Percentiles rank a stretch among this genome's conserved stretches.
Conservation (phyloP, 1,139 yeast species). For the Taphrina pruni region DNA sequence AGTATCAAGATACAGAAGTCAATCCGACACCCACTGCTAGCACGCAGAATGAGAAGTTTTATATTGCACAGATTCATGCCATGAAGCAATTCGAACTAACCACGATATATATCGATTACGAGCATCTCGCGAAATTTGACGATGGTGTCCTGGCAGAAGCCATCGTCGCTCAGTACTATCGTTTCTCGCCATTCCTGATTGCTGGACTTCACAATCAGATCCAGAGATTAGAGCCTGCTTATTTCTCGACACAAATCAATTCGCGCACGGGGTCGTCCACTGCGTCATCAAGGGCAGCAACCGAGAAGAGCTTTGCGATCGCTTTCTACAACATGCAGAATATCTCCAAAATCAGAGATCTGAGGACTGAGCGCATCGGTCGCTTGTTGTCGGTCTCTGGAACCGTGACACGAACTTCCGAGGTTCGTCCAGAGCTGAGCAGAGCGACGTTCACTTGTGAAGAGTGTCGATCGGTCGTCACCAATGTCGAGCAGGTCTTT, state of each 20-base stretch:
- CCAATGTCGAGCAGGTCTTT: slow-evolving; percentile 91
- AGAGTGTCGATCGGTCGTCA: slow-evolving; percentile 80
- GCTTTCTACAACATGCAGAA: slow-evolving; percentile 88
- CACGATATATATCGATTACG: slow-evolving; percentile 84
- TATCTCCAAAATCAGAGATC: slow-evolving; percentile 83
- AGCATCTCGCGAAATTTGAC: slow-evolving; percentile 74
- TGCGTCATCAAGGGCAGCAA: slow-evolving; percentile 50
- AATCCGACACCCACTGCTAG: slow-evolving; percentile 46
- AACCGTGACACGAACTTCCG: slow-evolving; percentile 95
- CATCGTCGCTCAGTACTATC: slow-evolving; percentile 84
- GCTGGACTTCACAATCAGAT: slow-evolving; percentile 76
- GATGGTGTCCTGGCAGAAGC: slow-evolving; percentile 91
- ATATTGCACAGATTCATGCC: slow-evolving; percentile 79
- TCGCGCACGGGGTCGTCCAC: slow-evolving; percentile 46
- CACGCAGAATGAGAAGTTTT: slow-evolving; percentile 53
- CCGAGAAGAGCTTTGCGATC: slow-evolving; percentile 82
- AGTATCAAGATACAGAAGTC: slow-evolving; percentile 49
- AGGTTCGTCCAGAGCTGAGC: slow-evolving; percentile 93
- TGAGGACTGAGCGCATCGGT: slow-evolving; percentile 88
- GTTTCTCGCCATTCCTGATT: slow-evolving; percentile 84
- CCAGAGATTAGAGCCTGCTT: slow-evolving; percentile 72
- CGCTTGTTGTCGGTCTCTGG: slow-evolving; percentile 85
- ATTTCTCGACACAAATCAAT: slow-evolving; percentile 37
- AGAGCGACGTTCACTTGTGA: slow-evolving; percentile 90
- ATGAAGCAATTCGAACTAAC: slow-evolving; percentile 77